Base-by-base conservation (phyloP, 108 stramenopile genomes). In the Heterococcus sp. region DNA sequence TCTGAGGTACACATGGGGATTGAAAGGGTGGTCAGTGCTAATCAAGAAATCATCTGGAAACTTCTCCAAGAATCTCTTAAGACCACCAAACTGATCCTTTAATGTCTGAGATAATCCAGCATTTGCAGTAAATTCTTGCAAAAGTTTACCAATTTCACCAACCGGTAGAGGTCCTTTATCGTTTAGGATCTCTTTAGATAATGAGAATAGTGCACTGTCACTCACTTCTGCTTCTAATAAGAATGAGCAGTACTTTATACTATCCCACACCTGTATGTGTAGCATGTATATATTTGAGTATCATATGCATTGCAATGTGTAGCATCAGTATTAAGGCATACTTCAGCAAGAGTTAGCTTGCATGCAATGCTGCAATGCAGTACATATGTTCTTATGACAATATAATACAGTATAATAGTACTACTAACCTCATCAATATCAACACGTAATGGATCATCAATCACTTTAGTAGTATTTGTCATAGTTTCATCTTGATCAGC, bases 51-150 rank as follows among this genome's bases (percentile, higher is more conserved):
- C 75, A 3, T 76, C 84, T 2, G 85, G 86, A 72, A 73, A 86
- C 73, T 85, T 68, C 82, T 89, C 89, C 0, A 89, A 34, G 38
- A 89, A 89, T 63, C 87, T 88, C 78, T 89, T 89, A 63, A 89
- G 82, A 2, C 89, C 89, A 0, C 89, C 89, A 58, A 88, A 89
- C 31, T 78, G 74, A 21, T 88, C 89, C 85, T 83, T 85, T 30
- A 89, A 85, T 33, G 74, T 65, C 30, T 79, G 73, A 27, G 85
- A 75, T 64, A 89, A 38, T 1, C 37, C 65, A 5, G 85, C 46
- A 73, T 86, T 86, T 0, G 86, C 35, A 8, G 85, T 86, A 35
- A 77, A 77, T 72, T 89, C 87, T 37, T 83, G 85, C 35, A 89
- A 80, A 30, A 88, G 71, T 64, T 89, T 89, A 29, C 89, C 89